Base-by-base conservation (phyloP, 345 rosid species). In the Salix suchowensis region DNA sequence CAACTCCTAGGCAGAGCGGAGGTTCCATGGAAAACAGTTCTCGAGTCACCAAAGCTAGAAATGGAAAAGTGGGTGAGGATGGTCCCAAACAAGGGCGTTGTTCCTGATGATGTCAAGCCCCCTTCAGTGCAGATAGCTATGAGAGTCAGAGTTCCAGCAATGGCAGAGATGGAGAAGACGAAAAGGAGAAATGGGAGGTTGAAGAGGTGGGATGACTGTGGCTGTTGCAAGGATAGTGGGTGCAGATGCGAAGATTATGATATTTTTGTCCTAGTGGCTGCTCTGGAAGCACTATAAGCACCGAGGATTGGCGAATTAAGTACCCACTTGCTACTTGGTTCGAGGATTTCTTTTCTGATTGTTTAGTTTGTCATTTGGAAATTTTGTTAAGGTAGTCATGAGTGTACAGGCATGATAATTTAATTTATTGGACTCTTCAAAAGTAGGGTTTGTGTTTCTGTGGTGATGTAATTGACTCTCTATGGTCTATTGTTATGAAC, bases 1-100 rank as follows among this genome's bases (percentile, higher is more conserved):
- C 78, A 82, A 76, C 82, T 92, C 13, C 21, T 91, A 26, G 97
- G 94, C 1, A 84, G 87, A 61, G 93, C 85, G 66, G 91, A 92
- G 55, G 46, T 83, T 74, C 80, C 86, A 23, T 89, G 90, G 91
- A 76, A 73, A 64, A 79, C 62, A 5, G 89, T 82, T 37, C 28
- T 88, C 16, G 89, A 91, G 19, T 82, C 85, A 75, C 85, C 89
- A 61, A 71, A 82, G 8, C 76, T 86, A 89, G 89, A 82, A 54
- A 74, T 90, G 30, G 87, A 87, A 48, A 82, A 68, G 26, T 90
- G 91, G 91, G 83, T 86, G 3, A 50, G 62, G 42, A 74, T 87
- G 82, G 77, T 37, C 44, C 44, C 86, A 4, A 65, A 15, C 34
- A 78, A 75, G 7, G 75, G 69, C 11, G n/a, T 5, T 6, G 78